Evolutionary conservation across 2,329 filamentous ascomycete genomes (phyloP).

Genomic region (Pyrenochaeta sp.): DNA sequence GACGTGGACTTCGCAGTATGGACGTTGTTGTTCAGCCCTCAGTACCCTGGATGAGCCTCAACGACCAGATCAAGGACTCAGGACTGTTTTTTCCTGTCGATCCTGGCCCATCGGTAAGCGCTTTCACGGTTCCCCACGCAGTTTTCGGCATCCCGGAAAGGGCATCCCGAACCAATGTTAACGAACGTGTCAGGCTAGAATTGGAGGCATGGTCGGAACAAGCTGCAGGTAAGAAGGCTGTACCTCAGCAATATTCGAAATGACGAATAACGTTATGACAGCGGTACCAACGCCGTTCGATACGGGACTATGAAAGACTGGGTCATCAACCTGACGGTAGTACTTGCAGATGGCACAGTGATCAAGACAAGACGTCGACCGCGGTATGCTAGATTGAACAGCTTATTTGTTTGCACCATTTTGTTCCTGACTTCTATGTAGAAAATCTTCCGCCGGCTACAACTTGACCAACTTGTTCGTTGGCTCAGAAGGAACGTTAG

Average conservation of each 20-base stretch:
- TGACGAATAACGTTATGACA: slow-evolving; percentile 44
- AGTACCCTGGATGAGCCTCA: slow-evolving; percentile 91
- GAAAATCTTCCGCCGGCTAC: slow-evolving; percentile 82
- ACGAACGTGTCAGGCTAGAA: slow-evolving; percentile 65
- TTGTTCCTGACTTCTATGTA: slow-evolving; percentile 9
- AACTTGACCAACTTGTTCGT: slow-evolving; percentile 83
- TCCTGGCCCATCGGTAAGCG: slow-evolving; percentile 69
- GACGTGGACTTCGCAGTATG: slow-evolving; percentile 62
- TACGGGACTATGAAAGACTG: slow-evolving; percentile 91
- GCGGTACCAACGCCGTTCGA: slow-evolving; percentile 79
- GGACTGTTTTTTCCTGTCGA: slow-evolving; percentile 93
- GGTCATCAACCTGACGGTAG: slow-evolving; percentile 84
- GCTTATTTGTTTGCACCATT: background rate
- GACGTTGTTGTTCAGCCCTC: slow-evolving; percentile 92
- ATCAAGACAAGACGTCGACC: slow-evolving; percentile 83
- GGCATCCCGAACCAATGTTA: slow-evolving; percentile 28
- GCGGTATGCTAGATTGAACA: slow-evolving; percentile 49
- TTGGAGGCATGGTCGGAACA: slow-evolving; percentile 84
- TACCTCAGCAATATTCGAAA: background rate
- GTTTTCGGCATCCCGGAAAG: slow-evolving; percentile 17
- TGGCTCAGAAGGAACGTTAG: slow-evolving; percentile 82
- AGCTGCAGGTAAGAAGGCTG: slow-evolving; percentile 59
- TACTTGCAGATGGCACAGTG: slow-evolving; percentile 78
- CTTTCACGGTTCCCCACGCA: slow-evolving; percentile 10
- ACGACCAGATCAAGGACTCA: slow-evolving; percentile 74